Conservation (phyloP, 73 alveolate genomes). For the Paramecium pentaurelia region DNA sequence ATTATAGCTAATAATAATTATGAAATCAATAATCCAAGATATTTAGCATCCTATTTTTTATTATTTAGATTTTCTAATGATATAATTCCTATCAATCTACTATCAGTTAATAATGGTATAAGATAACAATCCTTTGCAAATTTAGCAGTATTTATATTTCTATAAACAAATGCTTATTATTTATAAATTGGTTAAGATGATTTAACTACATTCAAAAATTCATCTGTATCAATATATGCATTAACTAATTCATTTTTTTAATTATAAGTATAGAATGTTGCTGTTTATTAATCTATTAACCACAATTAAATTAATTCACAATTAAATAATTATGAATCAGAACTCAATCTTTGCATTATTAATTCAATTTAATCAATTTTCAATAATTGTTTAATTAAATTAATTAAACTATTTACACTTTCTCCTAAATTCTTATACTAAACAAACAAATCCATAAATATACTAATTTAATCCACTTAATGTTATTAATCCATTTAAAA, state of each 20-base stretch:
- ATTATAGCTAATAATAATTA: neutral
- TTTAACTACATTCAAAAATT: slow-evolving; percentile 18
- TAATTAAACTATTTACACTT: neutral
- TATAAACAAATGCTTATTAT: slow-evolving; percentile 2
- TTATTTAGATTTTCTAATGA: slow-evolving; percentile 3
- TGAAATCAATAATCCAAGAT: neutral
- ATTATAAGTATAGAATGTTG: slow-evolving; percentile 33
- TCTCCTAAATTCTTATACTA: neutral
- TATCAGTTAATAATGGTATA: neutral
- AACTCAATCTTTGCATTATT: neutral
- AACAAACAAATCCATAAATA: slow-evolving; percentile 28
- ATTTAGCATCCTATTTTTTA: slow-evolving; percentile 23
- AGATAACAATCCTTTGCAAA: slow-evolving; percentile 42
- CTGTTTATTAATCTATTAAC: slow-evolving; percentile 33
- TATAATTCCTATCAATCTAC: slow-evolving; percentile 21
- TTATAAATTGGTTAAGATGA: neutral
- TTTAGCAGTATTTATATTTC: neutral
- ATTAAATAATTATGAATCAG: neutral
- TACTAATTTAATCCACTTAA: neutral
- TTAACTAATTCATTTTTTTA: neutral
- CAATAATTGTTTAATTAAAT: neutral
- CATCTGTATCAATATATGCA: slow-evolving; percentile 38
- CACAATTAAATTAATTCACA: neutral
- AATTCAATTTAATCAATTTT: neutral
- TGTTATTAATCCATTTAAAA: neutral